Conservation (phyloP, 2,329 filamentous ascomycete species). For the Drechslerella dactyloides region DNA sequence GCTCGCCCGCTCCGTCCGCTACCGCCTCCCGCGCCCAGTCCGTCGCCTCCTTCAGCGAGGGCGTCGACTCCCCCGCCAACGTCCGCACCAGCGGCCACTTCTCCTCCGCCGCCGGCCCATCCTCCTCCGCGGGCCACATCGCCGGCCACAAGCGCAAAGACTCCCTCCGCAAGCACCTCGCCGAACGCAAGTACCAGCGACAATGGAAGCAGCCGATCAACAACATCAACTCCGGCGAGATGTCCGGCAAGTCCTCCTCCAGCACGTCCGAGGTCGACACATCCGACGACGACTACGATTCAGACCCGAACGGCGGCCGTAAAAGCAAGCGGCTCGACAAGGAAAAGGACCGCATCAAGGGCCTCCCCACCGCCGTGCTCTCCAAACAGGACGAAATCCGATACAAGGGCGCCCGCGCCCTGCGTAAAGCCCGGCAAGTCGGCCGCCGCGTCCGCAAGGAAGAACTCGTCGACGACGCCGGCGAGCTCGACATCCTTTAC, state of each 20-base stretch:
- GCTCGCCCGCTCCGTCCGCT: conserved; percentile 26
- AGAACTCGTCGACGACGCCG: conserved; percentile 41
- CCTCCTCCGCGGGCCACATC: conserved; percentile 13
- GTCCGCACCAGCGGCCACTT: conserved; percentile 25
- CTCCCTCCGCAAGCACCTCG: conserved; percentile 54
- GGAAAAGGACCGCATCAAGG: conserved; percentile 23
- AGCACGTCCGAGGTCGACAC: conserved; percentile 35
- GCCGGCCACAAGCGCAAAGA: conserved; percentile 49
- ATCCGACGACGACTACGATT: conserved; percentile 41
- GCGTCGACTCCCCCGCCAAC: conserved; percentile 6
- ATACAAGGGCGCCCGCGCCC: conserved; percentile 29
- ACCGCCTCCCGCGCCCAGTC: conserved; percentile 44
- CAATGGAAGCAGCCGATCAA: conserved; percentile 51
- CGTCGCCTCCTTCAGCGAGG: conserved; percentile 24
- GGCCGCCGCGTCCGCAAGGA: conserved; percentile 48
- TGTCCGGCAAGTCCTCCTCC: conserved; percentile 42
- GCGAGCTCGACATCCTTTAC: conserved; percentile 82
- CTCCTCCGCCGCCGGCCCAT: conserved; percentile 15
- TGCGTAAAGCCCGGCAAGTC: conserved; percentile 33
- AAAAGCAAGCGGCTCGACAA: conserved; percentile 37
- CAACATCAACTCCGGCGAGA: conserved; percentile 35
- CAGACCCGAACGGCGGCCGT: conserved; percentile 27
- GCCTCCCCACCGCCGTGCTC: conserved; percentile 25
- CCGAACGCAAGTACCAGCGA: conserved; percentile 53
- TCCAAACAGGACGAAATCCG: conserved; percentile 46